Percentiles rank a stretch among this genome's conserved stretches.
These are phyloP conservation scores for Macrophomina pseudophaseolina DNA, from an alignment of 2,329 filamentous ascomycete genomes.

Conservation along the genomic window DNA sequence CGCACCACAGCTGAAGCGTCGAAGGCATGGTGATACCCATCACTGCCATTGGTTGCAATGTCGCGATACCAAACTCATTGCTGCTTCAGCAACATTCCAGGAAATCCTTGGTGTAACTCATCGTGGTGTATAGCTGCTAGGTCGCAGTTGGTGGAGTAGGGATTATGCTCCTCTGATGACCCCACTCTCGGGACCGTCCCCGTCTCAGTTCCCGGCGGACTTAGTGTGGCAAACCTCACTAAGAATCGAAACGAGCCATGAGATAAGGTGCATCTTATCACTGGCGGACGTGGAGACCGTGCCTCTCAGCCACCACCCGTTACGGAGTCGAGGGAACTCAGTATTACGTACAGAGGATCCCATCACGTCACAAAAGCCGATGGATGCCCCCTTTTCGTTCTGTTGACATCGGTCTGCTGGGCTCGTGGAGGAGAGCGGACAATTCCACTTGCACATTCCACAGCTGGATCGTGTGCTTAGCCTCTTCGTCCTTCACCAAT, in stretches of 20 bases:
- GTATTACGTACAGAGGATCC: not conserved
- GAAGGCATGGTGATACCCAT: not conserved
- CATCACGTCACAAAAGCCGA: not conserved
- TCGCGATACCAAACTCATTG: not conserved
- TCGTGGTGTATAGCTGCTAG: not conserved
- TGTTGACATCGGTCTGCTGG: no score
- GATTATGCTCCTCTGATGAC: not conserved
- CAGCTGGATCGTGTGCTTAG: not conserved
- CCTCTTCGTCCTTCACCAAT: not conserved
- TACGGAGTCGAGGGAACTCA: not conserved
- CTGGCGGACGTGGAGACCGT: not conserved
- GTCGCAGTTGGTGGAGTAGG: not conserved
- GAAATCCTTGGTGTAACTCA: not conserved
- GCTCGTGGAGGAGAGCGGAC: no score
- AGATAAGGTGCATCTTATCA: not conserved
- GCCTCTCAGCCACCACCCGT: not conserved
- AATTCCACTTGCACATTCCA: not conserved
- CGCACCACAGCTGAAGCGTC: not conserved
- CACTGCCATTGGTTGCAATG: not conserved
- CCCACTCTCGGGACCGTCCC: not conserved
- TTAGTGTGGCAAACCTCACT: not conserved
- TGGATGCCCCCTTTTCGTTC: not conserved
- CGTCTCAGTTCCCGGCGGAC: no score
- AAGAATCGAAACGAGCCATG: not conserved
- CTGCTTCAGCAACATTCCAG: slow-evolving; percentile 1